Percentiles rank a stretch among this genome's conserved stretches.
Conservation (phyloP, 352 stramenopile genomes). For the Blastocystis sp. region DNA sequence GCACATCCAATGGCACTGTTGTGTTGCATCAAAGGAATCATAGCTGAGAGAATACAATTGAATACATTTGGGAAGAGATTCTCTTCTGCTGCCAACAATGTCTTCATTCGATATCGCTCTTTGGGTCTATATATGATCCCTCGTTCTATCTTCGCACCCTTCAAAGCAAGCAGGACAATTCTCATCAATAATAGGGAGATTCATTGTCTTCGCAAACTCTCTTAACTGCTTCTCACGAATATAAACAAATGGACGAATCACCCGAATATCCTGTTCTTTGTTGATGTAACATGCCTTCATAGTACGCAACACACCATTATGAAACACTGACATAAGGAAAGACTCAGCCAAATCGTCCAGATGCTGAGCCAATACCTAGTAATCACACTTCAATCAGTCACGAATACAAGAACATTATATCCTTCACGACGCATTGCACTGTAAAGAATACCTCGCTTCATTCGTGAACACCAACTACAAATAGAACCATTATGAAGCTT, state of each 20-base stretch:
- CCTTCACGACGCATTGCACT: slow-evolving; percentile 85
- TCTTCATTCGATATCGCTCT: slow-evolving; percentile 93
- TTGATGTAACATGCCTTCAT: slow-evolving; percentile 99
- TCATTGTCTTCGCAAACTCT: slow-evolving; percentile 81
- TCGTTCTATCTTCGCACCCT: slow-evolving; percentile 72
- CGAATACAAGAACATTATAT: slow-evolving; percentile 83
- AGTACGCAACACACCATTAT: slow-evolving; percentile 94
- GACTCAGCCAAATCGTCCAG: slow-evolving; percentile 94
- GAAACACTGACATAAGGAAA: slow-evolving; percentile 96
- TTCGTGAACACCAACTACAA: slow-evolving; percentile 90
- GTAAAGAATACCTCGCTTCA: slow-evolving; percentile 96
- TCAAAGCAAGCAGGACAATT: slow-evolving; percentile 98
- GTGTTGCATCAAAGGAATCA: slow-evolving; percentile 68
- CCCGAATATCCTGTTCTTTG: slow-evolving; percentile 85
- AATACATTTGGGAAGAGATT: slow-evolving; percentile 84
- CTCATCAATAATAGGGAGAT: slow-evolving; percentile 94
- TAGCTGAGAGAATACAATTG: slow-evolving; percentile 69
- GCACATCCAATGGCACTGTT: slow-evolving; percentile 55
- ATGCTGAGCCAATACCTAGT: slow-evolving; percentile 89
- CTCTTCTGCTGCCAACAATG: slow-evolving; percentile 89
- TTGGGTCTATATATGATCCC: slow-evolving; percentile 69
- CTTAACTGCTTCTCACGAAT: slow-evolving; percentile 88
- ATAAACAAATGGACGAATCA: slow-evolving; percentile 92
- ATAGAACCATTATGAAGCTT: slow-evolving; percentile 83
- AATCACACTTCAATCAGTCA: too few species aligned